Base-by-base conservation (phyloP, 208 protist genomes). In the Wallacemonas collosoma region DNA sequence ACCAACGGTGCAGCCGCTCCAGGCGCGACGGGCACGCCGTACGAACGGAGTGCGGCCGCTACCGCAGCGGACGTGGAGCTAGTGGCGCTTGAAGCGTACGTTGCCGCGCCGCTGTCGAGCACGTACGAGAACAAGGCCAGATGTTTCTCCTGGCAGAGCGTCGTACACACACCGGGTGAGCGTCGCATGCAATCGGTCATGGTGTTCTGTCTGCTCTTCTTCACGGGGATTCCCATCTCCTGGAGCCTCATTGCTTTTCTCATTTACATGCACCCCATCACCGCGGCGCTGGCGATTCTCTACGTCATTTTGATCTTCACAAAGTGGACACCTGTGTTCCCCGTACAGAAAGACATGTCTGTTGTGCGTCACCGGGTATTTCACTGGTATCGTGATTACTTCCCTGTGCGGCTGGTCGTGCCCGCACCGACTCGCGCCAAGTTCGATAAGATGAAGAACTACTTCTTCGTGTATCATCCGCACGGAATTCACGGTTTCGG, bases 401-500 rank as follows among this genome's bases (percentile, higher is more conserved):
- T 97, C 60, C 93, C 93, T 0, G 71, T 92, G 9, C 86, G 93
- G 3, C 85, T 95, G 44, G 75, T 93, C 43, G 67, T 97, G 44
- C 83, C 84, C 1, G 60, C 71, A 8, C n/a, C 66, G 17, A 82
- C 88, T 36, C 81, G 82, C 8, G 68, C 57, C 7, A 54, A 68
- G 54, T 89, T 95, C 61, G 77, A 93, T 58, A 62, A 35, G 38
- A 56, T 58, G 14, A 73, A 79, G 54, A 95, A 95, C 76, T 97
- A 97, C 77, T 77, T 98, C 43, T 97, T 98, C 70, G 80, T 80
- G 15, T 88, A 93, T 69, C 93, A 97, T 77, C 95, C 95, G 7
- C 95, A 98, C 79, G 90, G 88, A 36, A 81, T 97, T 12, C 88
- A 97, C 74, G 79, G 87, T 53, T 98, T 96, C 72, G 95, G 95